These are phyloP conservation scores for Dillenia turbinata DNA, from an alignment of 164 flowering plant species.

Conservation along the genomic window DNA sequence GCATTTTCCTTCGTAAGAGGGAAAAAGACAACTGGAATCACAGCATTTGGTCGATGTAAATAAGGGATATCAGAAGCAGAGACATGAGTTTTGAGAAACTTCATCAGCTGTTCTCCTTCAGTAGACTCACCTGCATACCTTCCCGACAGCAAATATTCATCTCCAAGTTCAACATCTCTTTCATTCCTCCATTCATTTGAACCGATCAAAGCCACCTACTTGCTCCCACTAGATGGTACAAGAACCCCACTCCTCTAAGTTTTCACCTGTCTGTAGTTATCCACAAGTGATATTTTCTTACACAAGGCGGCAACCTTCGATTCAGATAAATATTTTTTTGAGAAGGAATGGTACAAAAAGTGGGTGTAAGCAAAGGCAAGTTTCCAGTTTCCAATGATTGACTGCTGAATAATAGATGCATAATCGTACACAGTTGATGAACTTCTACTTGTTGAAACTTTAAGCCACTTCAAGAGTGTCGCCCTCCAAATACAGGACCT, in stretches of 20 bases:
- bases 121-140: slow-evolving; percentile 31
- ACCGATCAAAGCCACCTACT: slow-evolving; percentile 45
- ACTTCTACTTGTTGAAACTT: slow-evolving; percentile 9
- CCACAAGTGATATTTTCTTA: slow-evolving; percentile 36
- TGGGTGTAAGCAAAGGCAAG: slow-evolving; percentile 31
- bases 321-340: slow-evolving; percentile 11
- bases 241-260: slow-evolving; percentile 29
- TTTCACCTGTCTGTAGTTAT: slow-evolving; percentile 33
- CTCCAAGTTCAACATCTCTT: slow-evolving; percentile 43
- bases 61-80: slow-evolving; percentile 58
- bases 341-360: slow-evolving; percentile 42
- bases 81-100: slow-evolving; percentile 25
- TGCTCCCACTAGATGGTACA: slow-evolving; percentile 61
- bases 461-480: slow-evolving; percentile 31
- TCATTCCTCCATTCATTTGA: slow-evolving; percentile 54
- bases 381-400: slow-evolving; percentile 14
- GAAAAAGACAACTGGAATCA: slow-evolving; percentile 31
- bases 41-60: slow-evolving; percentile 47
- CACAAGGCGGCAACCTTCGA: slow-evolving; percentile 23
- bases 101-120: slow-evolving; percentile 18
- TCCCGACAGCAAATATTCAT: slow-evolving; percentile 36
- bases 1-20: slow-evolving; percentile 51
- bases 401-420: slow-evolving; percentile 16
- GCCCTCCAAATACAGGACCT: slow-evolving; percentile 7
- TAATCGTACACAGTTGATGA: slow-evolving; percentile 16